Evolutionary conservation across 1,284 basidiomycete genomes (phyloP), one percentile per base, ranked within the genome.

Genomic region (Trichosporon sp.): DNA sequence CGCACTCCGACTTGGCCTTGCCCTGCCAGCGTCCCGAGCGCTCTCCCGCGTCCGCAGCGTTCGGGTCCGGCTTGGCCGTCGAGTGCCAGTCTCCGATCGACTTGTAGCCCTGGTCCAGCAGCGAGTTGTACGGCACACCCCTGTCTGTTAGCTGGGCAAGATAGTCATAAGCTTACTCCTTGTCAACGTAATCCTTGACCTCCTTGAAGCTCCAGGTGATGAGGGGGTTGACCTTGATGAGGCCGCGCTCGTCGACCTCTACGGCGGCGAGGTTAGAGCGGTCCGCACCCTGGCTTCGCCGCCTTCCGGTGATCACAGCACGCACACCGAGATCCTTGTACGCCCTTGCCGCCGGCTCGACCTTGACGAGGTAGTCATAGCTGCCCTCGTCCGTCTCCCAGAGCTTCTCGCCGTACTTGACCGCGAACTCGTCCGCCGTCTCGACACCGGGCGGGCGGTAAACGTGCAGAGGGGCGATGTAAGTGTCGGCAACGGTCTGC

Each of bases 41-140:
- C 85, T 99, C 96, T 1, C 88, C 89, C 1, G 87, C 87, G 77
- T 95, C 91, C 16, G 73, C 74, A 12, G 79, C 81, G 61, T 90
- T 90, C 4, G 83, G 81, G 69, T 83, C 81, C 2, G 86, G 85
- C 81, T 90, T 90, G 31, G 84, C 85, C 0, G 96, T 99, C 74
- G 93, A 96, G 85, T 99, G 97, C 92, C 94, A 96, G 84, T 99
- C 96, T 8, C 96, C 96, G 74, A 99, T 90, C 78, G 92, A 94
- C 78, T 91, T 91, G 87, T 98, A 99, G 1, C 96, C 96, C 80
- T 94, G 89, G 76, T 91, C 90, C 54, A 98, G 88, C 2, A 99
- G 87, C 74, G 89, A 90, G 86, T 99, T 98, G 77, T 91, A 90
- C 1, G 96, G 96, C 1, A 98, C 95, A 38, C 89, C 86, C 85